A percentile compares a stretch with the other conserved stretches of the same genome.
These are phyloP conservation scores for Lactarius quietus DNA, from an alignment of 768 basidiomycete species.

Conservation along the genomic window DNA sequence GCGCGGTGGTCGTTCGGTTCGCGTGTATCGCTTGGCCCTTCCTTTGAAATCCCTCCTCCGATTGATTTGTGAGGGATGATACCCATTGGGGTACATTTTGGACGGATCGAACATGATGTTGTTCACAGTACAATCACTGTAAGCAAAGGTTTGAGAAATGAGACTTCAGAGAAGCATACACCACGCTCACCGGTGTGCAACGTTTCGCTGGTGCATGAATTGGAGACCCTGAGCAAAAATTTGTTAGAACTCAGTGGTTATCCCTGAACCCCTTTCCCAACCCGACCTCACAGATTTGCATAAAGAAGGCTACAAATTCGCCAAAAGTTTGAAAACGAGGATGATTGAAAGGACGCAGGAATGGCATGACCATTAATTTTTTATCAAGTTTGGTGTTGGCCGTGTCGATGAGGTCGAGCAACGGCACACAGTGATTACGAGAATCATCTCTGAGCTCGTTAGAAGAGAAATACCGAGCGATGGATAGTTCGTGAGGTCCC, in stretches of 20 bases:
- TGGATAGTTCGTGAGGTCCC: conserved; percentile 18
- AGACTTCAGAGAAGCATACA: background rate
- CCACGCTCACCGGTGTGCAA: conserved; percentile 14
- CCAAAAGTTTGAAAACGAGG: conserved; percentile 25
- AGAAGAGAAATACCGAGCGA: conserved; percentile 10
- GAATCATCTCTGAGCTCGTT: conserved; percentile 9
- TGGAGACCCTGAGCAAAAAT: conserved; percentile 11
- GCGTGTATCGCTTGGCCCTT: conserved; percentile 22
- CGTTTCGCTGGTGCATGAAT: conserved; percentile 10
- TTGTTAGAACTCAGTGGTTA: background rate
- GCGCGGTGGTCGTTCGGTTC: conserved; percentile 28
- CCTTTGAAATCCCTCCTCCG: conserved; percentile 8
- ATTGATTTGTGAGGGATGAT: conserved; percentile 10
- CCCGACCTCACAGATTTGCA: conserved; percentile 19
- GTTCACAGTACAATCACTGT: conserved; percentile 15
- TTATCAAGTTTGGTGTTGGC: background rate
- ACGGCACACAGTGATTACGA: conserved; percentile 24
- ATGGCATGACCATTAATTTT: conserved; percentile 25
- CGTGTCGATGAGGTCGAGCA: conserved; percentile 20
- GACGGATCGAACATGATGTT: conserved; percentile 22
- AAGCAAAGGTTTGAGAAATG: background rate
- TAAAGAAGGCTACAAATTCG: conserved; percentile 25
- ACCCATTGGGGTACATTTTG: conserved; percentile 12
- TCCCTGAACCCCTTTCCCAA: background rate
- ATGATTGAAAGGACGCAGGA: conserved; percentile 21